These are phyloP conservation scores for Apostasia shenzhenica DNA, from an alignment of 106 monocot species.

Conservation along the genomic window DNA sequence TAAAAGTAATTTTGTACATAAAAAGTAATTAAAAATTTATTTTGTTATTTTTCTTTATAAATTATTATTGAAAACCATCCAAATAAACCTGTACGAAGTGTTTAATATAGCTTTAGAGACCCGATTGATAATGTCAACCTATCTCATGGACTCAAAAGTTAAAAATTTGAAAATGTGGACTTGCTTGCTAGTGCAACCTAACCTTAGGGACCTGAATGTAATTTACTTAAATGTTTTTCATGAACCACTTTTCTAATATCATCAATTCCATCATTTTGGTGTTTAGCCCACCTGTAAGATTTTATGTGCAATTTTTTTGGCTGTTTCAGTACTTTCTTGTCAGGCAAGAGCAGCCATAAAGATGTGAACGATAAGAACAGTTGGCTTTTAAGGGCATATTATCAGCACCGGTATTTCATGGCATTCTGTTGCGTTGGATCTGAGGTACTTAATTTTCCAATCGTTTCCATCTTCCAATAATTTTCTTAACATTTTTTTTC, in stretches of 20 bases:
- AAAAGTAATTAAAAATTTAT: too few relatives aligned
- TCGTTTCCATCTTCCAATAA: background rate
- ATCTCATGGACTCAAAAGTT: too few relatives aligned
- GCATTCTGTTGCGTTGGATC: slow-evolving; percentile 92
- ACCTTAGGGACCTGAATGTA: too few relatives aligned
- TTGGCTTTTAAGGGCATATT: slow-evolving; percentile 84
- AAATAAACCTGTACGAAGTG: too few relatives aligned
- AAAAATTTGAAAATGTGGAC: too few relatives aligned
- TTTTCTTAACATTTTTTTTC: background rate
- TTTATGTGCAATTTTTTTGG: slow-evolving; percentile 3
- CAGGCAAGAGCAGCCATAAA: slow-evolving; percentile 91
- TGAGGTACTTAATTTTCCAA: slow-evolving; percentile 42
- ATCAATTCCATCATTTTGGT: background rate
- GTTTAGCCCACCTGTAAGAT: background rate
- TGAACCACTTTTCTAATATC: background rate
- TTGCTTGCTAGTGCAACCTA: too few relatives aligned
- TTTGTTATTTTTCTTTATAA: too few relatives aligned
- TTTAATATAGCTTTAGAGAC: too few relatives aligned
- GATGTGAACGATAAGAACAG: slow-evolving; percentile 78
- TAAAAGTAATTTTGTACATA: too few relatives aligned
- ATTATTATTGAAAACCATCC: too few relatives aligned
- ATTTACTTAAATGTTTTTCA: too few relatives aligned
- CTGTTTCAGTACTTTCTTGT: slow-evolving; percentile 69
- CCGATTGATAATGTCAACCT: too few relatives aligned
- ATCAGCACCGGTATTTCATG: slow-evolving; percentile 78